Evolutionary conservation across 371 early-diverging fungal species (phyloP).

Genomic region (Nematocida minor): DNA sequence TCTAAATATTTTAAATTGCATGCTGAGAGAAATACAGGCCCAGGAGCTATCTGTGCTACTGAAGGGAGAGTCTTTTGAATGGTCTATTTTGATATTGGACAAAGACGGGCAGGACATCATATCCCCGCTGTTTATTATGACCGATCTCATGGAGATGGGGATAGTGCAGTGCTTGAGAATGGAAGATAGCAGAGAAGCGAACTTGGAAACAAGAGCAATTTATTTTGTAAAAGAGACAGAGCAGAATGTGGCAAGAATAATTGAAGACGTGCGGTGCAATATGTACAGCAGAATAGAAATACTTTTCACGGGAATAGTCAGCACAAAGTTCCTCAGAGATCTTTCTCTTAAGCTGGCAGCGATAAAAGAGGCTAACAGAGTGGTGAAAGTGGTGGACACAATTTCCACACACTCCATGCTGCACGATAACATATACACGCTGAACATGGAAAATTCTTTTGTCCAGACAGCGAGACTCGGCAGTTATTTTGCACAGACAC

Average conservation of each 20-base stretch:
- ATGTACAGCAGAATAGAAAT: constrained; percentile 87
- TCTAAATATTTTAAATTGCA: constrained; percentile 30
- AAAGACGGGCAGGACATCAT: constrained; percentile 82
- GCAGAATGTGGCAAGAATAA: constrained; percentile 73
- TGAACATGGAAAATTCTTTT: constrained; percentile 75
- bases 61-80: constrained; percentile 63
- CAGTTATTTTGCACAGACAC: not conserved
- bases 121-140: constrained; percentile 85
- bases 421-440: constrained; percentile 84
- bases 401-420: constrained; percentile 82
- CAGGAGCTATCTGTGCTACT: constrained; percentile 51
- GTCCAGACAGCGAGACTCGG: not conserved
- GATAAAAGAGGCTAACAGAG: constrained; percentile 41
- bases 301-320: constrained; percentile 79
- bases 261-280: constrained; percentile 76
- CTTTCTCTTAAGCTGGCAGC: constrained; percentile 70
- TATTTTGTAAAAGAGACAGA: constrained; percentile 85
- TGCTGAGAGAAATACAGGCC: constrained; percentile 61
- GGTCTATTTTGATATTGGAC: constrained; percentile 95
- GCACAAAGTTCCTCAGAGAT: constrained; percentile 80
- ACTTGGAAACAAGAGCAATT: constrained; percentile 88
- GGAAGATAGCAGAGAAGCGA: constrained; percentile 72
- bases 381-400: constrained; percentile 77
- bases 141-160: constrained; percentile 90
- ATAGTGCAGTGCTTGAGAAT: constrained; percentile 84